Conservation (phyloP, 306 rosid genomes). For the Cucurbita ficifolia region DNA sequence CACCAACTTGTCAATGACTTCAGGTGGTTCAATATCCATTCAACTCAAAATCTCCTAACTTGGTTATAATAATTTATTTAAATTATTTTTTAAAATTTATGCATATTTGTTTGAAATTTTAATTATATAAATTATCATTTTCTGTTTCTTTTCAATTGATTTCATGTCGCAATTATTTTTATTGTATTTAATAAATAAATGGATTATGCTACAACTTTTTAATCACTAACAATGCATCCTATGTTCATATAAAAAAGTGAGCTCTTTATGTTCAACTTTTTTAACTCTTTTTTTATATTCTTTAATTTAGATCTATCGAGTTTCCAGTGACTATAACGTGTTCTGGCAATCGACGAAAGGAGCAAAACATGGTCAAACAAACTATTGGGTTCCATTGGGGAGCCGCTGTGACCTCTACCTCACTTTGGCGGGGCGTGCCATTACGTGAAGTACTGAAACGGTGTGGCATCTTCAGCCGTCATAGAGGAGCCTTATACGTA, state of each 20-base stretch:
- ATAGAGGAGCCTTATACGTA: slow-evolving; percentile 37
- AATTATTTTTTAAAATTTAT: no score
- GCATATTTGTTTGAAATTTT: no score
- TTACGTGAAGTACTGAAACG: slow-evolving; percentile 34
- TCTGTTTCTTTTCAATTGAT: no score
- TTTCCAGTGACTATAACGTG: slow-evolving; percentile 49
- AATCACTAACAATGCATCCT: no score
- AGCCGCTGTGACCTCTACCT: slow-evolving; percentile 46
- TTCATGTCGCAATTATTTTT: no score
- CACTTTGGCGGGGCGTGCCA: slow-evolving; percentile 63
- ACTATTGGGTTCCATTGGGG: slow-evolving; percentile 86
- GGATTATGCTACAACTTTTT: no score
- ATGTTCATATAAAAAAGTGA: no score
- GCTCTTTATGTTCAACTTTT: no score
- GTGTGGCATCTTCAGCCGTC: slow-evolving; percentile 37
- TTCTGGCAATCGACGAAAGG: slow-evolving; percentile 66
- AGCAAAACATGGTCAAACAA: slow-evolving; percentile 65
- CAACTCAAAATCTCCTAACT: no score
- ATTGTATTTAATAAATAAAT: no score
- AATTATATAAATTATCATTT: no score
- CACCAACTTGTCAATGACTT: slow-evolving; percentile 37
- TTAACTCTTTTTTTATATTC: background rate
- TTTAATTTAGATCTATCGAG: slow-evolving; percentile 11
- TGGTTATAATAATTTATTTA: no score
- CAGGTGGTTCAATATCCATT: background rate